Percentiles rank a stretch among this genome's conserved stretches.
Evolutionary conservation across 345 rosid genomes (phyloP).

Genomic region (Geranium rotundifolium): DNA sequence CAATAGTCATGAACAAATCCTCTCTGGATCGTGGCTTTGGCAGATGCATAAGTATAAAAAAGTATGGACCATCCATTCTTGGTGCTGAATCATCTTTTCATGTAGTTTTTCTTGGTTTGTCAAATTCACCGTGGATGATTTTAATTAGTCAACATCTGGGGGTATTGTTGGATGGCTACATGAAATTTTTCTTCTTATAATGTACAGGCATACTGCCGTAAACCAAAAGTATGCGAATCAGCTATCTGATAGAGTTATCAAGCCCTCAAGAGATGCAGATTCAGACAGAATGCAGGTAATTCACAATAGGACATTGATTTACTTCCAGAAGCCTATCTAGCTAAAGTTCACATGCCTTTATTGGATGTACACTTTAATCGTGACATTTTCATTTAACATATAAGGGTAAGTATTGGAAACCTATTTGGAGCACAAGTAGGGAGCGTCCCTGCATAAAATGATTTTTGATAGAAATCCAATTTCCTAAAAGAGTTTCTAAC

Average conservation of each 20-base stretch:
- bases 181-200: slow-evolving; percentile 1
- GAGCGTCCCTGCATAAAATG: background rate
- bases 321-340: background rate
- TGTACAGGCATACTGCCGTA: slow-evolving; percentile 38
- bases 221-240: slow-evolving; percentile 36
- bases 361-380: background rate
- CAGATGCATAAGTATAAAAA: slow-evolving; percentile 88
- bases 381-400: background rate
- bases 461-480: background rate
- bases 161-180: slow-evolving; percentile 3
- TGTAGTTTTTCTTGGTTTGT: background rate
- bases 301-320: slow-evolving; percentile 2
- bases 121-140: too few relatives aligned
- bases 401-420: background rate
- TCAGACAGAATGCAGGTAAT: slow-evolving; percentile 72
- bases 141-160: background rate
- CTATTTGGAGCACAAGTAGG: background rate
- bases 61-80: slow-evolving; percentile 26
- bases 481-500: background rate
- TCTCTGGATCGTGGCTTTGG: slow-evolving; percentile 98
- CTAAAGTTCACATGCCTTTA: background rate
- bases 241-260: slow-evolving; percentile 49
- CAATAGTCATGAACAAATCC: slow-evolving; percentile 93
- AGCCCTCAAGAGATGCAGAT: slow-evolving; percentile 40
- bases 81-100: background rate